Percentiles rank a stretch among this genome's conserved stretches.
Evolutionary conservation across 2,329 filamentous ascomycete genomes (phyloP).

Genomic region (Aureobasidium subglaciale): DNA sequence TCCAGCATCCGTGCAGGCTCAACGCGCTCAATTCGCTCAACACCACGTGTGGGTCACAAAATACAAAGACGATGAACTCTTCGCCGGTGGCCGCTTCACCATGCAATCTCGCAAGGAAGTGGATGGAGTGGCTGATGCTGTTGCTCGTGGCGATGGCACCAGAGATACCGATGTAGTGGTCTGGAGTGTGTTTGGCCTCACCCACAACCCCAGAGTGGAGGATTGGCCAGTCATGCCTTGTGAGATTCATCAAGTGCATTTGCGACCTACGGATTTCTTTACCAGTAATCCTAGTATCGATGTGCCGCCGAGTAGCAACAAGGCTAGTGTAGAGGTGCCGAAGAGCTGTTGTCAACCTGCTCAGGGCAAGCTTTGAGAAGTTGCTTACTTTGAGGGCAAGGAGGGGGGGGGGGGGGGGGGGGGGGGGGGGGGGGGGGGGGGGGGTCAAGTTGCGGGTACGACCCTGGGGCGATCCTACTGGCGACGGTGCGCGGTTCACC

Average conservation of each 20-base stretch:
- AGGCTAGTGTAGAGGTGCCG: conserved; percentile 2
- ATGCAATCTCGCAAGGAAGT: conserved; percentile 34
- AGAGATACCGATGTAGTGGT: conserved; percentile 42
- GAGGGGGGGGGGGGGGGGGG: not conserved
- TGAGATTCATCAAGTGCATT: conserved; percentile 41
- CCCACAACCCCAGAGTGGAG: conserved; percentile 46
- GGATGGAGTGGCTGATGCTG: conserved; percentile 40
- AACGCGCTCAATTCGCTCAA: conserved; percentile 43
- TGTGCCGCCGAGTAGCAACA: conserved; percentile 36
- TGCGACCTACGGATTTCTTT: conserved; percentile 49
- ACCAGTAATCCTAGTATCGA: conserved; percentile 47
- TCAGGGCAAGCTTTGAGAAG: not conserved
- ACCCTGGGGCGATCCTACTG: no score
- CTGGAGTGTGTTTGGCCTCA: conserved; percentile 45
- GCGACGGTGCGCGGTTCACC: no score
- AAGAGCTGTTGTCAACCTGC: conserved; percentile 12
- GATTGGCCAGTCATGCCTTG: conserved; percentile 46
- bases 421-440: not conserved
- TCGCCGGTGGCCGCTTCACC: conserved; percentile 43
- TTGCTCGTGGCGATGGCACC: conserved; percentile 36
- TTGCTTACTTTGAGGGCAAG: no score
- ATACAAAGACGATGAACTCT: conserved; percentile 46
- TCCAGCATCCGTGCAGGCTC: conserved; percentile 37
- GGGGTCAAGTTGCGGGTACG: not conserved
- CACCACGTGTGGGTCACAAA: conserved; percentile 50